Evolutionary conservation across 2,329 filamentous ascomycete genomes (phyloP), one percentile per base, ranked within the genome.

Genomic region (Grosmannia huntii): DNA sequence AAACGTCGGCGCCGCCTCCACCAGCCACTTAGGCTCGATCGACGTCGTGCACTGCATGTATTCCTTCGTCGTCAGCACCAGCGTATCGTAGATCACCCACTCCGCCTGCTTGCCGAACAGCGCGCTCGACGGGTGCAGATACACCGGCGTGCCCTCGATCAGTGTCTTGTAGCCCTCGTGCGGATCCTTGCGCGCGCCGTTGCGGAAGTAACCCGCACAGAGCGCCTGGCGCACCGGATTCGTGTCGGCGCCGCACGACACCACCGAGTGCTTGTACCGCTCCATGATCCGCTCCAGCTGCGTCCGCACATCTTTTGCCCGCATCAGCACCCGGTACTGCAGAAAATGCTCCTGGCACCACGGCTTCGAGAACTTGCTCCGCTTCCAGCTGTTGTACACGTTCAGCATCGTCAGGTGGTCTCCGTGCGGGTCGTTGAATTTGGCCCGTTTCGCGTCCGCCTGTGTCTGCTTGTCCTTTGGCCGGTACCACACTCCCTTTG

Each of bases 261-360:
- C 75, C 63, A 99, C 80, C 0, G 81, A 79, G 65, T 96, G 89
- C 59, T 86, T 86, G 72, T 97, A 94, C 6, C 94, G 84, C 58
- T 94, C 83, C 86, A 99, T 95, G 70, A 99, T 97, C 65, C 88
- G 89, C 57, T 92, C 82, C 3, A 99, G 80, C 71, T 99, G 94
- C 61, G 95, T 86, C 21, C 94, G 84, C 0, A 99, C 90, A 69
- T 99, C 94, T 69, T 92, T 89, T 11, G 90, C 91, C 12, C 92
- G 86, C 60, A 84, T 82, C 82, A 99, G 96, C 38, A 85, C 85
- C 2, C 91, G 83, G 5, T 90, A 90, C 69, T 97, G 91, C 69
- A 99, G 94, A 70, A 95, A 99, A 71, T 99, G 96, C 68, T 99
- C 95, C 64, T 90, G 92, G 69, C 94, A 97, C 94, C 94, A 99